Conservation (phyloP, 108 stramenopile species). For the Pseudonitzschia multiseries region DNA sequence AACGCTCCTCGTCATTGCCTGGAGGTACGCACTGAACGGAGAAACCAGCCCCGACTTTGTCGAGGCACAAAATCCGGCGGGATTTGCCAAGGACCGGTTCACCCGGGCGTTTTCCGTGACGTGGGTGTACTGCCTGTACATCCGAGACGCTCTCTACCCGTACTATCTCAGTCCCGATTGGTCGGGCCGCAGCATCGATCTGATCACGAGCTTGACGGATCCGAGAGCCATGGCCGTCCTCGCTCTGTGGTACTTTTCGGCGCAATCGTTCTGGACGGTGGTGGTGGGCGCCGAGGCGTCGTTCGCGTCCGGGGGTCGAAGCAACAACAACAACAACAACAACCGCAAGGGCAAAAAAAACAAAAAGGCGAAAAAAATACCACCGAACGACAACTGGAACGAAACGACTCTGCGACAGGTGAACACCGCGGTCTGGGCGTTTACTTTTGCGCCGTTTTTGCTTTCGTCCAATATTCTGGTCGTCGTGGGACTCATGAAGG, state of each 20-base stretch:
- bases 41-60: conserved; percentile 58
- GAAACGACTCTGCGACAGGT: conserved; percentile 20
- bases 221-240: conserved; percentile 34
- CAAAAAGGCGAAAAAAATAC: not conserved
- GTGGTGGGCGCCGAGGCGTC: conserved; percentile 25
- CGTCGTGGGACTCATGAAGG: conserved; percentile 62
- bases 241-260: conserved; percentile 39
- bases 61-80: conserved; percentile 60
- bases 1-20: conserved; percentile 36
- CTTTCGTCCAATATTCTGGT: conserved; percentile 52
- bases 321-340: no score
- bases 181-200: conserved; percentile 48
- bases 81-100: conserved; percentile 53
- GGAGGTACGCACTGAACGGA: conserved; percentile 53
- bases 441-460: conserved; percentile 48
- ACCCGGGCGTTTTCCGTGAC: conserved; percentile 49
- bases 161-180: conserved; percentile 46
- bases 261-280: conserved; percentile 28
- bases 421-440: conserved; percentile 43
- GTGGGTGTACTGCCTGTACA: conserved; percentile 59
- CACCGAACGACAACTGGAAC: not conserved
- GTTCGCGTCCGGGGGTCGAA: no score
- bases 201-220: conserved; percentile 36
- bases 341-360: not conserved
- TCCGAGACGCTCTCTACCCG: conserved; percentile 48